phyloP scores from a whole-genome alignment of 108 stramenopile species.

The Nannochloropsis granulata region DNA sequence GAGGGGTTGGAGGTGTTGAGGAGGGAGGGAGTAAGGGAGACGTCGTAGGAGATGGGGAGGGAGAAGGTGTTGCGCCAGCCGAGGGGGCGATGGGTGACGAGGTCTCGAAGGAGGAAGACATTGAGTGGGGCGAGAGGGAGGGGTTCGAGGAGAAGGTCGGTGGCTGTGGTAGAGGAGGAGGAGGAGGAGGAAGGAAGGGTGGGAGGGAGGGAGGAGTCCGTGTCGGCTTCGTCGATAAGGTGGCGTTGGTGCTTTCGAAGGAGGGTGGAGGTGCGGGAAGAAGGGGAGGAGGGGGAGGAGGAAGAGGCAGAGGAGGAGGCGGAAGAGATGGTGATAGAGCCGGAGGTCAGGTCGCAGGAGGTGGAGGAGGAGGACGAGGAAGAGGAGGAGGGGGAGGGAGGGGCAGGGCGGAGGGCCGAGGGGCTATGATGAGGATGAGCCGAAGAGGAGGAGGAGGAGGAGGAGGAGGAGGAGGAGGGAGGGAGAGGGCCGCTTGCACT shows the following conservation, averaged over 20 bases:
- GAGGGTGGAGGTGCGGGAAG: not conserved
- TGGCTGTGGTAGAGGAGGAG: not conserved
- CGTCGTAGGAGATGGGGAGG: slow-evolving; percentile 32
- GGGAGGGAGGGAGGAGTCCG: not conserved
- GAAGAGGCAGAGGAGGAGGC: not conserved
- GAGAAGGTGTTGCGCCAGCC: slow-evolving; percentile 34
- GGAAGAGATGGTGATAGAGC: not conserved
- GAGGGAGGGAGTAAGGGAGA: slow-evolving; percentile 5
- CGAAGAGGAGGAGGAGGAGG: not conserved
- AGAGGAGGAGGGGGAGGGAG: not conserved
- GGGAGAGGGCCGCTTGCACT: not conserved
- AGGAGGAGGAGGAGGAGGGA: not conserved
- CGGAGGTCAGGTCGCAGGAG: too few relatives aligned
- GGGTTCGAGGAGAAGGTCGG: slow-evolving; percentile 9
- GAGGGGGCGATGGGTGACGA: not conserved
- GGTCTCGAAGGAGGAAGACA: slow-evolving; percentile 16
- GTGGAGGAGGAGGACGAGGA: not conserved
- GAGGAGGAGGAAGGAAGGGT: not conserved
- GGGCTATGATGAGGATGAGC: not conserved
- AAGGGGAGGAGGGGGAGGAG: not conserved
- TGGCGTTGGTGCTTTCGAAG: not conserved
- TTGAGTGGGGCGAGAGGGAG: slow-evolving; percentile 21
- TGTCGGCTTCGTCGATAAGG: not conserved
- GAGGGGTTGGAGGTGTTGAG: not conserved
- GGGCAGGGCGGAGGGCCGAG: not conserved